These are phyloP conservation scores for Lojkania enalia DNA, from an alignment of 2,329 filamentous ascomycete genomes.

Conservation along the genomic window DNA sequence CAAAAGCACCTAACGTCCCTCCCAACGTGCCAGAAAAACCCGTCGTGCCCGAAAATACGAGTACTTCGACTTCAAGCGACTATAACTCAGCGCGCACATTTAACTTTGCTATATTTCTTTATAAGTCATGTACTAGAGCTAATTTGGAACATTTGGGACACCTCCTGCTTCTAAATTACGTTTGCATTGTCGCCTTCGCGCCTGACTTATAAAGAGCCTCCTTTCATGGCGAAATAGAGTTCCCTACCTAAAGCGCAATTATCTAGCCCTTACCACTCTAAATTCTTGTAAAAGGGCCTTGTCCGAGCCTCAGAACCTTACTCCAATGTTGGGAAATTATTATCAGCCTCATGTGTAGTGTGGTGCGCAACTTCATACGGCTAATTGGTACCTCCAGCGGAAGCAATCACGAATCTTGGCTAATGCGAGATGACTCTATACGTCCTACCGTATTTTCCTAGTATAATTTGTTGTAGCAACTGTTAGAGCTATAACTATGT, in stretches of 20 bases:
- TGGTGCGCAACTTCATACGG: neutral
- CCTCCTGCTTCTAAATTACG: neutral
- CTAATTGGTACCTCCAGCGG: neutral
- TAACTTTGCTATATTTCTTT: neutral
- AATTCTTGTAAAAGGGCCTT: slow-evolving; percentile 1
- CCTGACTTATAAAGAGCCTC: slow-evolving; percentile 1
- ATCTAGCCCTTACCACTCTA: slow-evolving; percentile 1
- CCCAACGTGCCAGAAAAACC: too few relatives aligned
- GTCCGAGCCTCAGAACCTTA: slow-evolving; percentile 1
- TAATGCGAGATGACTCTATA: too few relatives aligned
- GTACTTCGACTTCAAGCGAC: too few relatives aligned
- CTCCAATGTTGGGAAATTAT: neutral
- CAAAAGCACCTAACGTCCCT: too few relatives aligned
- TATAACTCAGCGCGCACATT: too few relatives aligned
- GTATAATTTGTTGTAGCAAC: too few relatives aligned
- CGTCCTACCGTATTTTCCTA: too few relatives aligned
- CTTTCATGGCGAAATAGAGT: neutral
- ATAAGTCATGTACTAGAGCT: neutral
- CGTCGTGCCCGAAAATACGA: too few relatives aligned
- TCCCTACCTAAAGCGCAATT: neutral
- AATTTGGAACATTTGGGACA: neutral
- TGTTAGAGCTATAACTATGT: too few relatives aligned
- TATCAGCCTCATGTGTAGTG: neutral
- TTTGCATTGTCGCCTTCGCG: too few relatives aligned
- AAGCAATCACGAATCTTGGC: too few relatives aligned